phyloP scores from a whole-genome alignment of 2,329 filamentous ascomycete genomes.

The Alternaria postmessia region DNA sequence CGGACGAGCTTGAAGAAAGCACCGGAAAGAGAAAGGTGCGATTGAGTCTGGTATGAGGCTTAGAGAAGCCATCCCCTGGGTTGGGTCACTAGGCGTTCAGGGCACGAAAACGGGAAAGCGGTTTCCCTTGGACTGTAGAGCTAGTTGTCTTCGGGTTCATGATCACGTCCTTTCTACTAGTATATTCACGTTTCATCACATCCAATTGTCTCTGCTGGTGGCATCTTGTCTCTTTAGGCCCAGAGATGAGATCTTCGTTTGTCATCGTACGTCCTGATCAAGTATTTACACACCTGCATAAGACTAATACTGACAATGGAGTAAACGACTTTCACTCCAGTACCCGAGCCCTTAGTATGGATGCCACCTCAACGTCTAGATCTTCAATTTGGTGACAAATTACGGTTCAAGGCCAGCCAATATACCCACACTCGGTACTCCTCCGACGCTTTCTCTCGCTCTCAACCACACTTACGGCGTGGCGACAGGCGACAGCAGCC shows the following conservation, averaged over 20 bases:
- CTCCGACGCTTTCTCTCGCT: background rate
- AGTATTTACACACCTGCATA: background rate
- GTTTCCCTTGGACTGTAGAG: background rate
- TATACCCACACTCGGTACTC: background rate
- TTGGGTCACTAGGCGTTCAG: background rate
- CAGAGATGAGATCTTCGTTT: background rate
- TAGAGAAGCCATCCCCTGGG: background rate
- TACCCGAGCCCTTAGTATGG: background rate
- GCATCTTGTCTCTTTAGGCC: background rate
- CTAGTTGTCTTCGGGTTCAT: background rate
- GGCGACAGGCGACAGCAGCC: background rate
- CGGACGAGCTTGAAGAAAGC: conserved; percentile 89
- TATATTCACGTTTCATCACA: background rate
- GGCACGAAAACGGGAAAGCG: background rate
- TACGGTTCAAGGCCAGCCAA: background rate
- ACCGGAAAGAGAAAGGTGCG: conserved; percentile 95
- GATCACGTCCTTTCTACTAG: background rate
- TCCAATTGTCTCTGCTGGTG: background rate
- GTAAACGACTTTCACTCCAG: background rate
- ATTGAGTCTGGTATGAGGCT: conserved; percentile 63
- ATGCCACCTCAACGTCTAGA: background rate
- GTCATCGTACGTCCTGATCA: background rate
- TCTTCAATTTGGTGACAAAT: background rate
- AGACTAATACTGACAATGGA: background rate
- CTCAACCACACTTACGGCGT: background rate